A percentile compares a stretch with the other conserved stretches of the same genome.
phyloP scores from a whole-genome alignment of 108 stramenopile species.

The Pseudonitzschia multiseries region DNA sequence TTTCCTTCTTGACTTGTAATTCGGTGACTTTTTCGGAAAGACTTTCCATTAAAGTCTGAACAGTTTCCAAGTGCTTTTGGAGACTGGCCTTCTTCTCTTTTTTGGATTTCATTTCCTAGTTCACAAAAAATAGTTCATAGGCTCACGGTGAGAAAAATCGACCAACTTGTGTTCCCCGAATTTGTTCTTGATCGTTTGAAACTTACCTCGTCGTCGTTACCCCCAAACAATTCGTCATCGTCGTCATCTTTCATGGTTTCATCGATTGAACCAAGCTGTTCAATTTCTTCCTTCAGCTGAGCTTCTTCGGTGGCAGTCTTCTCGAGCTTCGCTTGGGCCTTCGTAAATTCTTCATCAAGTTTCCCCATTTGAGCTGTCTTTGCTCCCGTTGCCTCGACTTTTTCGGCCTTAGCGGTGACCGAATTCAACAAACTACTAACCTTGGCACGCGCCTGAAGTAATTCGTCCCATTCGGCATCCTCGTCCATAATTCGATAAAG shows the following conservation, averaged over 20 bases:
- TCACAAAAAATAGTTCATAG: background rate
- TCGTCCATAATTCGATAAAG: constrained; percentile 83
- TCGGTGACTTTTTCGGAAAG: constrained; percentile 71
- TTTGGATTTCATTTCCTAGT: constrained; percentile 45
- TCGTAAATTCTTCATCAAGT: constrained; percentile 50
- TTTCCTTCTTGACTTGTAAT: constrained; percentile 41
- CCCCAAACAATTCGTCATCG: constrained; percentile 63
- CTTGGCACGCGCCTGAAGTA: constrained; percentile 62
- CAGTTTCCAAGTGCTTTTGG: constrained; percentile 55
- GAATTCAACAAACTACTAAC: constrained; percentile 55
- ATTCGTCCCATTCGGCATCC: constrained; percentile 77
- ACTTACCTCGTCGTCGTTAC: constrained; percentile 67
- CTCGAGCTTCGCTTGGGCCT: constrained; percentile 57
- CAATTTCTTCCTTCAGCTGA: constrained; percentile 58
- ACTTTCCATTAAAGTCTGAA: constrained; percentile 51
- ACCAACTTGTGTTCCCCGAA: background rate
- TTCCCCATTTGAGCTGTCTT: constrained; percentile 37
- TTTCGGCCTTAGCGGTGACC: constrained; percentile 29
- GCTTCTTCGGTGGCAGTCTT: constrained; percentile 59
- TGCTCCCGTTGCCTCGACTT: constrained; percentile 39
- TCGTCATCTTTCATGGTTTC: constrained; percentile 35
- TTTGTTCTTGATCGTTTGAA: background rate
- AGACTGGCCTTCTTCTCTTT: constrained; percentile 51
- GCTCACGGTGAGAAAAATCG: background rate
- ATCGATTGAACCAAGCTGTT: constrained; percentile 40